Evolutionary conservation across 768 basidiomycete species (phyloP), one percentile per base, ranked within the genome.

Genomic region (Leccinum uliginosum): DNA sequence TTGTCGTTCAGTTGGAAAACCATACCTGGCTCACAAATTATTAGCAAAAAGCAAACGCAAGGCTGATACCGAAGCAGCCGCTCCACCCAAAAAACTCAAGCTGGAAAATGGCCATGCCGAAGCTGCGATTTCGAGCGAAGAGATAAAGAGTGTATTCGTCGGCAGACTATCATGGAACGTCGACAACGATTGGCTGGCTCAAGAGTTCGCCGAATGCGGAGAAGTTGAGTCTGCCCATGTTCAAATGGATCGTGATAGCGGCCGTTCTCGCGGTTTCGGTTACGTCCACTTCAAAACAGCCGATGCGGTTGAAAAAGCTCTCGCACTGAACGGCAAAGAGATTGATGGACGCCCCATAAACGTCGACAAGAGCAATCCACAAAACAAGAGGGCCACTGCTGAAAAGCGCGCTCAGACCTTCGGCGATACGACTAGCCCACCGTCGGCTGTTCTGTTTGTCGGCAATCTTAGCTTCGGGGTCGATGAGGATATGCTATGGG

Each of bases 141-240:
- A 84, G 56, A 76, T 78, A 15, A 86, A 79, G 65, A 86, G 88
- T 38, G 81, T 98, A 64, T 98, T 95, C 67, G 93, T 99, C 62
- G 96, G 96, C 54, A 82, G 83, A 57, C 81, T 99, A 46, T 95
- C 93, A 12, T 99, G 95, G 95, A 91, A 90, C 71, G 89, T 98
- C 60, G 96, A 98, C 77, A 89, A 92, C 70, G 96, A 98, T 73
- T 91, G 93, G 80, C 85, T 98, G 59, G 84, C 87, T 50, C 81
- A 86, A 71, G 96, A 98, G 73, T 98, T 99, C 62, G 84, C 87
- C 30, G 78, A 80, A 53, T 94, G 86, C 65, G 97, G 97, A 51
- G 91, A 95, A 75, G 83, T 99, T 65, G 82, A 85, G 59, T 85
- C 84, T n/a, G 93, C 92, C 6, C 85, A 82, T n/a, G 93, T 98